phyloP scores from a whole-genome alignment of 768 basidiomycete genomes.

The Leccinum variicolor region DNA sequence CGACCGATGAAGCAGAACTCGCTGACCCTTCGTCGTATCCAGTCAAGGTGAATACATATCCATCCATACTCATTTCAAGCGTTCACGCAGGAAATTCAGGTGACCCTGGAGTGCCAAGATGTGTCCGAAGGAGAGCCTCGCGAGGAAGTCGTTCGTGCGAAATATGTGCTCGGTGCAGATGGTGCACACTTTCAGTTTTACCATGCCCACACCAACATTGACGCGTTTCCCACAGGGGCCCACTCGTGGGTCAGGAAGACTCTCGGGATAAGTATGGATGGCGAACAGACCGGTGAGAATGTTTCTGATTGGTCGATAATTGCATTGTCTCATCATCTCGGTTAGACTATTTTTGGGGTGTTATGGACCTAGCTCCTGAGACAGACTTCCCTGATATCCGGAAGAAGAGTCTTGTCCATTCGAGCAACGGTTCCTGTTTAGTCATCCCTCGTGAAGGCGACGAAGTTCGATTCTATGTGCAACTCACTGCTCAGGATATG shows the following conservation, averaged over 20 bases:
- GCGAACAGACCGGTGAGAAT: slow-evolving; percentile 54
- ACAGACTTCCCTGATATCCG: slow-evolving; percentile 57
- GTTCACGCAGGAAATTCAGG: slow-evolving; percentile 12
- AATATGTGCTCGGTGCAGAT: slow-evolving; percentile 76
- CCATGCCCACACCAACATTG: neutral
- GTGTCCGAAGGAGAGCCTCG: slow-evolving; percentile 31
- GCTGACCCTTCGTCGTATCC: slow-evolving; percentile 8
- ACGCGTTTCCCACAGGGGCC: slow-evolving; percentile 46
- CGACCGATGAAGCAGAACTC: slow-evolving; percentile 20
- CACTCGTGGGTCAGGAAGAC: slow-evolving; percentile 81
- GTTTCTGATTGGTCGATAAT: neutral
- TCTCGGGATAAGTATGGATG: slow-evolving; percentile 67
- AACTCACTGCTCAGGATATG: slow-evolving; percentile 41
- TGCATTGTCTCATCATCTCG: neutral
- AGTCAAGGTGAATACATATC: neutral
- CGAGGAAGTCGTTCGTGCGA: slow-evolving; percentile 61
- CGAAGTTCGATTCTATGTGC: slow-evolving; percentile 49
- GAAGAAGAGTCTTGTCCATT: slow-evolving; percentile 47
- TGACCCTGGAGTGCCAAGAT: slow-evolving; percentile 19
- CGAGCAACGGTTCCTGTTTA: slow-evolving; percentile 47
- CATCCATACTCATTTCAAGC: slow-evolving; percentile 20
- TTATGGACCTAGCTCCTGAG: slow-evolving; percentile 43
- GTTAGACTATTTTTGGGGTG: slow-evolving; percentile 42
- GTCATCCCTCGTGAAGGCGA: slow-evolving; percentile 50
- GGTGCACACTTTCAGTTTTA: slow-evolving; percentile 36